Evolutionary conservation across 2,329 filamentous ascomycete species (phyloP), one percentile per base, ranked within the genome.

Genomic region (Periconia macrospinosa): DNA sequence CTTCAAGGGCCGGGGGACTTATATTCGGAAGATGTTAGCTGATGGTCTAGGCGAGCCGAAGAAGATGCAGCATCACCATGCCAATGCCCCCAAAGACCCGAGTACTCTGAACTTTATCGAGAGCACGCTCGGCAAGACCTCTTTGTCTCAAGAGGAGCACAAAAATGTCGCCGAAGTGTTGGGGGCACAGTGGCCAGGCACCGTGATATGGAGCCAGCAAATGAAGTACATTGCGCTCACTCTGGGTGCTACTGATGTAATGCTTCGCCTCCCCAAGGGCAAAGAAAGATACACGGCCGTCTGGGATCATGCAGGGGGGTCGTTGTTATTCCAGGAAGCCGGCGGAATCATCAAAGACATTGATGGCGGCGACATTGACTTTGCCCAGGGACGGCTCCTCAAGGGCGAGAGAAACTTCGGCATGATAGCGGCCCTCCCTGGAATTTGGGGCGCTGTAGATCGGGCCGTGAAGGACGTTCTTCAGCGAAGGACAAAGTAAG

Each of bases 301-400:
- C n/a, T 84, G 81, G 81, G 82, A 84, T 63, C 81, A 84, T 66
- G 79, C 79, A 1, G 81, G 81, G 6, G 81, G 81, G 0, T 77
- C 81, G 59, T 63, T 83, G 23, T 74, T 84, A 42, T 79, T 75
- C 50, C 66, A 78, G 51, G 81, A 84, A 61, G 73, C 77, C 1
- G 81, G 82, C 7, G 79, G 78, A 9, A 69, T 74, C 46, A 76
- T 84, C 20, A 79, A 75, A 2, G 82, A 84, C 63, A 65, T 83
- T 43, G 67, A 79, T 30, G 81, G 82, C 1, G 78, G 72, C 35
- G 60, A 72, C 2, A 77, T 83, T 33, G 78, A 82, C 53, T 82
- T 81, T 47, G 51, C 58, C 0, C 64, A 67, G 6, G 71, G 70
- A n/a, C 60, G 70, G n/a, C 60, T 63, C 53, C 66, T 73, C 47